Evolutionary conservation across 2,329 filamentous ascomycete genomes (phyloP).

Genomic region (Colletotrichum sojae): DNA sequence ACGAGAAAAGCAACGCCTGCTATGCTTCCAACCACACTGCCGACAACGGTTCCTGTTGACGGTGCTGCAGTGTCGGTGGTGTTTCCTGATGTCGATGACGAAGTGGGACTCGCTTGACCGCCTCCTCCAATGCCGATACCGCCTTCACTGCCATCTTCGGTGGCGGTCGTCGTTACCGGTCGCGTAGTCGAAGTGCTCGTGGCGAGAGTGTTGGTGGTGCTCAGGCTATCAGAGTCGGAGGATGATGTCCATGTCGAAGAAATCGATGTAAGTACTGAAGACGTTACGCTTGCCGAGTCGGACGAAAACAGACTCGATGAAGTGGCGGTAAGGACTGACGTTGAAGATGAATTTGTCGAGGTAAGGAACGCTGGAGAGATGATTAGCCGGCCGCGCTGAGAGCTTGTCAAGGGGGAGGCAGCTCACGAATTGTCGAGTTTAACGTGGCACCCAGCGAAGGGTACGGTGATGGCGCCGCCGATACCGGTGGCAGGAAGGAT

Average conservation of each 20-base stretch:
- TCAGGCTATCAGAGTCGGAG: constrained; percentile 2
- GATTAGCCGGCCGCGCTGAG: constrained; percentile 11
- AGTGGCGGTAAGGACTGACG: constrained; percentile 38
- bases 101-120: constrained; percentile 30
- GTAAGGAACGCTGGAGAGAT: constrained; percentile 34
- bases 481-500: constrained; percentile 33
- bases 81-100: constrained; percentile 43
- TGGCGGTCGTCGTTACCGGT: constrained; percentile 3
- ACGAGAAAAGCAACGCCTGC: constrained; percentile 71
- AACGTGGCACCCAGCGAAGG: constrained; percentile 40
- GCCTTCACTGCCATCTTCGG: constrained; percentile 20
- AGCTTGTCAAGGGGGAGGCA: not conserved
- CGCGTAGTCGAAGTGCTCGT: constrained; percentile 28
- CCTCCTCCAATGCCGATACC: constrained; percentile 17
- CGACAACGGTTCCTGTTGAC: constrained; percentile 57
- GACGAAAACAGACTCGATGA: constrained; percentile 37
- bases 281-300: constrained; percentile 28
- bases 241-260: constrained; percentile 18
- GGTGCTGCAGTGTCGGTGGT: constrained; percentile 19
- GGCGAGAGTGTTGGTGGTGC: constrained; percentile 23
- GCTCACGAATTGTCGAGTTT: constrained; percentile 46
- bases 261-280: constrained; percentile 31
- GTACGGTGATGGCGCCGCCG: constrained; percentile 34
- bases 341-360: constrained; percentile 37
- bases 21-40: constrained; percentile 70